Evolutionary conservation across 2,329 filamentous ascomycete genomes (phyloP), one percentile per base, ranked within the genome.

Genomic region (Cryphonectria naterciae): DNA sequence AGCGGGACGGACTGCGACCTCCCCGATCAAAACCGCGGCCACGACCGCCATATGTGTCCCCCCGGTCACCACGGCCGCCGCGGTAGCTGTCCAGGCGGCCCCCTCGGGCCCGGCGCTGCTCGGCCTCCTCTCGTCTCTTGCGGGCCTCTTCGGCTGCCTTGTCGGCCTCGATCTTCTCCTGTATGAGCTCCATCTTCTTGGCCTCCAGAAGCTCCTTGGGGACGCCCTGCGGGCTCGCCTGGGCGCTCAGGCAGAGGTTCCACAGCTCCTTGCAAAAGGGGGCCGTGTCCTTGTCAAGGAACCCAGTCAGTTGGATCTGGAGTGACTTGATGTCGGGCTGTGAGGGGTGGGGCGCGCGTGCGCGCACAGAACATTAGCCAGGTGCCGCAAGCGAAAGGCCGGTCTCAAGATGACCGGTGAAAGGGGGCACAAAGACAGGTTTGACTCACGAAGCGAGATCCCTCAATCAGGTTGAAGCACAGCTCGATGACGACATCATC

Each of bases 401-500:
- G 8, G 25, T 17, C 19, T 60, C 60, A 8, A 25, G 8, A 58
- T 19, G 25, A 19, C 54, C 54, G 25, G 54, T 32, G 54, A 8
- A 32, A 4, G 19, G 13, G 22, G 37, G 6, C 17, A 22, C 62
- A 64, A 64, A 4, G 13, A 41, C 58, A 46, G 61, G n/a, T 19
- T 19, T 19, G 62, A 86, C 92, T 76, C 83, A 97, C 95, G 80
- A 88, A 92, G 79, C 92, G 90, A 28, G 89, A 84, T 64, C 91
- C 91, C 79, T 98, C 95, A 41, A 91, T 86, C 46, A 91, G 81
- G 74, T 89, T 88, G 78, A 88, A 91, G 78, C 88, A 89, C 35
- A 98, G 89, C 82, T 98, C 95, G 75, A 96, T 96, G 4, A 98
- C 92, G 65, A 99, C 94, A 78, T 99, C 96, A 79, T 99, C 96